Conservation (phyloP, 2,329 filamentous ascomycete genomes). For the Onygenales sp. region DNA sequence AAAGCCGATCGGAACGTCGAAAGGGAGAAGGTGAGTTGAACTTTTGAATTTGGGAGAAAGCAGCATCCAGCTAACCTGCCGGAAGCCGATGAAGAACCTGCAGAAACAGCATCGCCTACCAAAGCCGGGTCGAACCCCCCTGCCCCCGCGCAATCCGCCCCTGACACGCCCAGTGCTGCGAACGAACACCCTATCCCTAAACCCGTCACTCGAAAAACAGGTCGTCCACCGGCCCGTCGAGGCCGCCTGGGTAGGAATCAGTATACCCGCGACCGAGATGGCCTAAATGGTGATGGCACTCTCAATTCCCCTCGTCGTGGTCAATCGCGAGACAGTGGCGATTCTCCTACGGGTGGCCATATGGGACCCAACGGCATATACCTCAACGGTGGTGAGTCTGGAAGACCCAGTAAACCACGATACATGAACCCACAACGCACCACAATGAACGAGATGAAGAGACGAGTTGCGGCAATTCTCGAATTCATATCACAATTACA, state of each 20-base stretch:
- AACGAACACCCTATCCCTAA: conserved; percentile 27
- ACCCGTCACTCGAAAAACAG: conserved; percentile 49
- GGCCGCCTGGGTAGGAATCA: conserved; percentile 65
- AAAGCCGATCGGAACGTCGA: conserved; percentile 70
- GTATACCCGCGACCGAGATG: conserved; percentile 67
- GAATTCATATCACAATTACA: conserved; percentile 87
- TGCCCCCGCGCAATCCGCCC: conserved; percentile 34
- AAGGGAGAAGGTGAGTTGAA: conserved; percentile 61
- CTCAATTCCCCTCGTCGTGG: conserved; percentile 32
- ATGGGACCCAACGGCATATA: conserved; percentile 34
- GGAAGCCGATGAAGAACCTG: conserved; percentile 57
- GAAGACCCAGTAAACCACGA: conserved; percentile 52
- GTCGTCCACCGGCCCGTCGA: conserved; percentile 56
- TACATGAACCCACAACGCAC: conserved; percentile 50
- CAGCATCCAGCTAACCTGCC: not conserved
- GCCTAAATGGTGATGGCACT: conserved; percentile 41
- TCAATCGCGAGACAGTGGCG: conserved; percentile 27
- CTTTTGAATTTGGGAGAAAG: conserved; percentile 1
- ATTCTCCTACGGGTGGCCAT: conserved; percentile 27
- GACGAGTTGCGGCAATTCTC: conserved; percentile 71
- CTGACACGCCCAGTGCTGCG: conserved; percentile 30
- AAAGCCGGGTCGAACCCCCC: conserved; percentile 32
- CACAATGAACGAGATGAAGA: conserved; percentile 80
- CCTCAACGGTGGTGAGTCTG: conserved; percentile 48
- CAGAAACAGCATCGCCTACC: conserved; percentile 52